Percentiles rank a stretch among this genome's conserved stretches.
Conservation (phyloP, 306 rosid species). For the Trichosanthes cucumerina region DNA sequence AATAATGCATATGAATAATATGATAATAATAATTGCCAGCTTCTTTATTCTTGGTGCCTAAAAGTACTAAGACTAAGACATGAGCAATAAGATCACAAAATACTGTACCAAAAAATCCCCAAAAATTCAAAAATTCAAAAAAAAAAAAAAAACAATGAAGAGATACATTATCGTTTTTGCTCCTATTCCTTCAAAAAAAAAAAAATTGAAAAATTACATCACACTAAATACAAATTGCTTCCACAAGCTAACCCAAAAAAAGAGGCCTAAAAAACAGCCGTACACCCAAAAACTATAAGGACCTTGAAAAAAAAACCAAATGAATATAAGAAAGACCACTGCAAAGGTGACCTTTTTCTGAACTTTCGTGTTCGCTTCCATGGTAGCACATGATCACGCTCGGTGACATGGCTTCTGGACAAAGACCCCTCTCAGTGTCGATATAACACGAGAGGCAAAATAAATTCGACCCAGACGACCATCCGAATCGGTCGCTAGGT, state of each 20-base stretch:
- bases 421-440: slow-evolving; percentile 50
- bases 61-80: background rate
- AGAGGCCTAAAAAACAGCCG: slow-evolving; percentile 33
- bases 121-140: background rate
- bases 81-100: background rate
- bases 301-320: slow-evolving; percentile 23
- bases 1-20: background rate
- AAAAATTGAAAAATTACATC: slow-evolving; percentile 22
- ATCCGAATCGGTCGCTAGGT: slow-evolving; percentile 50
- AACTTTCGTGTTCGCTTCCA: slow-evolving; percentile 31
- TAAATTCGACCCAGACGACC: slow-evolving; percentile 46
- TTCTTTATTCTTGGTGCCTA: slow-evolving; percentile 1
- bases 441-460: slow-evolving; percentile 57
- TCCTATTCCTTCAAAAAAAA: slow-evolving; percentile 2
- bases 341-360: slow-evolving; percentile 32
- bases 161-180: slow-evolving; percentile 4
- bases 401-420: slow-evolving; percentile 42
- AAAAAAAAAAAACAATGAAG: slow-evolving; percentile 3
- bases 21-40: background rate
- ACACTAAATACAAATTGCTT: slow-evolving; percentile 28
- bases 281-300: slow-evolving; percentile 37
- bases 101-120: background rate
- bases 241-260: slow-evolving; percentile 26
- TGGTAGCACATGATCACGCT: slow-evolving; percentile 40
- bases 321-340: slow-evolving; percentile 21